Conservation (phyloP, 2,329 filamentous ascomycete species). For the Diaporthe batatas region DNA sequence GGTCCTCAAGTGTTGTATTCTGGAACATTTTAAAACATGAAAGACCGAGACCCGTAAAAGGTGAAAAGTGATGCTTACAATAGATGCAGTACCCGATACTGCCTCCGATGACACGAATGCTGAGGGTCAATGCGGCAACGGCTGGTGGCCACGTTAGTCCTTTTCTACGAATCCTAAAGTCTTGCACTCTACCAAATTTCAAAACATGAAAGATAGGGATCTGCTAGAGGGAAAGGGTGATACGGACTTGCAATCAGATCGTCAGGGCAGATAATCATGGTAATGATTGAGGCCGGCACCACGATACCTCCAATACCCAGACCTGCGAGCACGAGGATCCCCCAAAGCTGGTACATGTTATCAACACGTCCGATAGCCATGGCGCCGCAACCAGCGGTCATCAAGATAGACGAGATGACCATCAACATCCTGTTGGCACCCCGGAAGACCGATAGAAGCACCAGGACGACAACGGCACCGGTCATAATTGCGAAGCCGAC, state of each 20-base stretch:
- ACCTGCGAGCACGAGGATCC: conserved; percentile 70
- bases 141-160: conserved; percentile 46
- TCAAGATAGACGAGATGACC: conserved; percentile 69
- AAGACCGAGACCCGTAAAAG: too few species aligned
- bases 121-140: conserved; percentile 75
- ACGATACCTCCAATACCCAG: conserved; percentile 77
- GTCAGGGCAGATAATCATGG: conserved; percentile 77
- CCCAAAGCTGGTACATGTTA: conserved; percentile 64
- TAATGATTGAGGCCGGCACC: conserved; percentile 76
- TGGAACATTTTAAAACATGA: too few species aligned
- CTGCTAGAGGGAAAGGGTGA: too few species aligned
- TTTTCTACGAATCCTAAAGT: too few species aligned
- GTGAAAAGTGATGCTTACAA: conserved; percentile 47
- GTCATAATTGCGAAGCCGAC: conserved; percentile 73
- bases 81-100: conserved; percentile 73
- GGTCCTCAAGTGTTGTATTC: too few species aligned
- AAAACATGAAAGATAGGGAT: too few species aligned
- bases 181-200: too few species aligned
- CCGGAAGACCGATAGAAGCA: conserved; percentile 66
- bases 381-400: conserved; percentile 74
- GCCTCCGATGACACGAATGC: conserved; percentile 77
- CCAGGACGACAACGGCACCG: conserved; percentile 71
- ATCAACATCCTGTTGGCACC: conserved; percentile 72
- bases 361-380: conserved; percentile 63
- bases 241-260: conserved; percentile 72